Conservation (phyloP, 2,329 filamentous ascomycete genomes). For the Monosporascus sp. region DNA sequence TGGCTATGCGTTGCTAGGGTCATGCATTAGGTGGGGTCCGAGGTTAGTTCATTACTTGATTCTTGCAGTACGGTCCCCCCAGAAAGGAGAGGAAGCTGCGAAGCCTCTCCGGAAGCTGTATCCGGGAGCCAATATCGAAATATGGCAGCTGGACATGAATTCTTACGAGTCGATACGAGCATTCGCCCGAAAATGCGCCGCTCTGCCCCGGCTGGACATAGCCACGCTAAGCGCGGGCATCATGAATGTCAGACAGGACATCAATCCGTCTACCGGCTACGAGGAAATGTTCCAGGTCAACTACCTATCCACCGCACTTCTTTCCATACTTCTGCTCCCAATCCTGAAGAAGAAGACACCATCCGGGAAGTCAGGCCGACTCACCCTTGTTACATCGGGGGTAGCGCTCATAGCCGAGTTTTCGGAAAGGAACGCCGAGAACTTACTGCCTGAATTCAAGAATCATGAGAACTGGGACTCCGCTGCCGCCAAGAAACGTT, state of each 20-base stretch:
- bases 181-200: slow-evolving; percentile 8
- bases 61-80: slow-evolving; percentile 7
- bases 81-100: slow-evolving; percentile 8
- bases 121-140: slow-evolving; percentile 4
- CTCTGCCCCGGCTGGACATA: slow-evolving; percentile 10
- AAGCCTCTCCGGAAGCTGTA: slow-evolving; percentile 7
- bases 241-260: background rate
- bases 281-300: slow-evolving; percentile 46
- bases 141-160: slow-evolving; percentile 14
- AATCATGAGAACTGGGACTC: background rate
- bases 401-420: slow-evolving; percentile 8
- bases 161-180: slow-evolving; percentile 10
- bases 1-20: too few species aligned
- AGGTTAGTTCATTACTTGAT: too few species aligned
- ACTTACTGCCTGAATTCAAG: background rate
- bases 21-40: too few species aligned
- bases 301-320: slow-evolving; percentile 43
- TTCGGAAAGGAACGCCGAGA: background rate
- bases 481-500: background rate
- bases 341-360: slow-evolving; percentile 28
- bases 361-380: background rate
- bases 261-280: slow-evolving; percentile 15
- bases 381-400: slow-evolving; percentile 17
- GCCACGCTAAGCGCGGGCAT: slow-evolving; percentile 10
- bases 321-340: slow-evolving; percentile 40